Percentiles rank a stretch among this genome's conserved stretches.
Evolutionary conservation across 2,329 filamentous ascomycete genomes (phyloP).

Genomic region (Botrytis squamosa): DNA sequence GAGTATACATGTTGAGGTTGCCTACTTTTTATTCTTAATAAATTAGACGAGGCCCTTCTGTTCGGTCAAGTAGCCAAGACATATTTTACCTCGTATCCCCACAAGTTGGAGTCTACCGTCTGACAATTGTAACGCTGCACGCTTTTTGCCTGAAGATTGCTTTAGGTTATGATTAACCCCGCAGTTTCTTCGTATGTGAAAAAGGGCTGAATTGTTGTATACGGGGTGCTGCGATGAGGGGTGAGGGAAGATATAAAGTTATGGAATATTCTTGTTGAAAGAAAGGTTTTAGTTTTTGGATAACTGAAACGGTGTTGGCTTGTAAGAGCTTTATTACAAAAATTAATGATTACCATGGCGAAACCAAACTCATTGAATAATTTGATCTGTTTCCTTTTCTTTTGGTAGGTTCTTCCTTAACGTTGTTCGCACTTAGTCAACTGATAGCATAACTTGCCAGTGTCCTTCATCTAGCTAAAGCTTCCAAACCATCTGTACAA

Average conservation of each 20-base stretch:
- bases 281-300: not conserved
- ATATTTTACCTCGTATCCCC: not conserved
- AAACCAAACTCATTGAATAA: not conserved
- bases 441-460: not conserved
- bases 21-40: not conserved
- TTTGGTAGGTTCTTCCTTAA: not conserved
- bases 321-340: not conserved
- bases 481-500: not conserved
- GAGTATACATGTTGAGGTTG: not conserved
- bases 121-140: conserved; percentile 7
- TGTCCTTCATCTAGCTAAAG: not conserved
- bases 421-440: not conserved
- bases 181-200: not conserved
- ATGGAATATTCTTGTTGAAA: not conserved
- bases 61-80: conserved; percentile 10
- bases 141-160: conserved; percentile 5
- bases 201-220: conserved; percentile 1
- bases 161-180: not conserved
- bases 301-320: not conserved
- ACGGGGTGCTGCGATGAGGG: not conserved
- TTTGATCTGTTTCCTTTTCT: not conserved
- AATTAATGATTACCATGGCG: not conserved
- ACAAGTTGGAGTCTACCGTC: not conserved
- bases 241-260: conserved; percentile 10
- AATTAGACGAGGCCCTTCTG: not conserved